phyloP scores from a whole-genome alignment of 352 stramenopile species.

The Pythium rhizo-oryzae region DNA sequence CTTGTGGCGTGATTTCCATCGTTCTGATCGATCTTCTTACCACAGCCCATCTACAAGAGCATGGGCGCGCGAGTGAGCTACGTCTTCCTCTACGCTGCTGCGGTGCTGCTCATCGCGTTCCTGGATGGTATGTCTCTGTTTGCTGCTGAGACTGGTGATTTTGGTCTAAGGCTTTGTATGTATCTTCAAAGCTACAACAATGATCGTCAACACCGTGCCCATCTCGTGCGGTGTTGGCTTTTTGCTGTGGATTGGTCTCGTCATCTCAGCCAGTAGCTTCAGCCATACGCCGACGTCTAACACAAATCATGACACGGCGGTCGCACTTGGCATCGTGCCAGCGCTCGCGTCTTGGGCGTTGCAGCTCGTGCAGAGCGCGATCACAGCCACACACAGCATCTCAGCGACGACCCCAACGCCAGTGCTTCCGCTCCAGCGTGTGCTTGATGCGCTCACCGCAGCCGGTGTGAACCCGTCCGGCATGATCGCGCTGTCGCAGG shows the following conservation, averaged over 20 bases:
- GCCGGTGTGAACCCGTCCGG: conserved; percentile 40
- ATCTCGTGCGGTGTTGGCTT: conserved; percentile 47
- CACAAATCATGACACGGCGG: conserved; percentile 42
- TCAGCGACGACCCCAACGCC: neutral
- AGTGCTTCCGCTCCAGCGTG: conserved; percentile 21
- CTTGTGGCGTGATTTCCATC: too few species aligned
- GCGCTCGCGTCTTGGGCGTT: conserved; percentile 44
- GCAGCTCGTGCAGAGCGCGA: conserved; percentile 40
- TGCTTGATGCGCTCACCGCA: conserved; percentile 30
- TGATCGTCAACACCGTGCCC: conserved; percentile 42
- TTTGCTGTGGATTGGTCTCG: conserved; percentile 52
- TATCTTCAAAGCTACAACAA: conserved; percentile 24
- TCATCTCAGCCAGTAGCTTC: conserved; percentile 48
- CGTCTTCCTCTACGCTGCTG: conserved; percentile 36
- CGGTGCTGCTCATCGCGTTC: conserved; percentile 33
- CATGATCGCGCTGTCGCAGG: conserved; percentile 47
- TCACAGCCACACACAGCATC: conserved; percentile 23
- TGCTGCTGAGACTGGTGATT: too few species aligned
- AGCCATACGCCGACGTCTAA: conserved; percentile 40
- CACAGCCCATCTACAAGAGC: conserved; percentile 50
- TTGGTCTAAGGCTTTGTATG: neutral
- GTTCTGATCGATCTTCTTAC: neutral
- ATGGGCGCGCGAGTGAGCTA: conserved; percentile 46
- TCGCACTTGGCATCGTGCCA: conserved; percentile 44
- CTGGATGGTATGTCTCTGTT: conserved; percentile 32